A percentile compares a stretch with the other conserved stretches of the same genome.
Conservation (phyloP, 441 rosid genomes). For the Omphalea diandra region DNA sequence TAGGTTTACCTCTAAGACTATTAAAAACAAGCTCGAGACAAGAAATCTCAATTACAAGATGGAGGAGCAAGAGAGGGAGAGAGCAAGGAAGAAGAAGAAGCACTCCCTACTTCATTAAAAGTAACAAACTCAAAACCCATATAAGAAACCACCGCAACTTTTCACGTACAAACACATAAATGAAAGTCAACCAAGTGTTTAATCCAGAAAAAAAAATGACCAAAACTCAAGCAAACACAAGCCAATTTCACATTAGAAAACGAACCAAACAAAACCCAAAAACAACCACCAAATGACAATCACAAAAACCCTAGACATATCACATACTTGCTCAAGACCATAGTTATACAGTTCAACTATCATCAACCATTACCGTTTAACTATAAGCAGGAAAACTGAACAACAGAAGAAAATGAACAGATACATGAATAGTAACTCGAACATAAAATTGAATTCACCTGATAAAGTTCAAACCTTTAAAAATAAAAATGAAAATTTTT, state of each 20-base stretch:
- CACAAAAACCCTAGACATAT: constrained; percentile 30
- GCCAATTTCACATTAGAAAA: no score
- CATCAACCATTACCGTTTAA: constrained; percentile 23
- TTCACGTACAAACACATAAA: constrained; percentile 19
- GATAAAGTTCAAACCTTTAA: not conserved
- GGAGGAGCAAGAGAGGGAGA: not conserved
- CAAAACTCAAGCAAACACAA: constrained; percentile 5
- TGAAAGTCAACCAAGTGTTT: constrained; percentile 39
- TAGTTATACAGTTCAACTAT: constrained; percentile 25
- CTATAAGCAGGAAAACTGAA: constrained; percentile 17
- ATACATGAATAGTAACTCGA: constrained; percentile 7
- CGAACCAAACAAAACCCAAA: constrained; percentile 18
- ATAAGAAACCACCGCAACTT: constrained; percentile 25
- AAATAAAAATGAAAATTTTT: constrained; percentile 10
- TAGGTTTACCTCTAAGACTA: not conserved
- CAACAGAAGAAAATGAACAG: constrained; percentile 3
- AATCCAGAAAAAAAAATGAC: constrained; percentile 25
- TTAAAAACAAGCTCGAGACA: not conserved
- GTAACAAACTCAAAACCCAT: constrained; percentile 14
- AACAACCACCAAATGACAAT: not conserved
- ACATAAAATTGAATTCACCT: constrained; percentile 1
- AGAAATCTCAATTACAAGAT: not conserved
- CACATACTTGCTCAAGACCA: constrained; percentile 35
- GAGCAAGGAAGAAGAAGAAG: not conserved
- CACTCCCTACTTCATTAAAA: constrained; percentile 6